A percentile compares a stretch with the other conserved stretches of the same genome.
Evolutionary conservation across 768 basidiomycete genomes (phyloP).

Genomic region (Pleurotus ostreatus): DNA sequence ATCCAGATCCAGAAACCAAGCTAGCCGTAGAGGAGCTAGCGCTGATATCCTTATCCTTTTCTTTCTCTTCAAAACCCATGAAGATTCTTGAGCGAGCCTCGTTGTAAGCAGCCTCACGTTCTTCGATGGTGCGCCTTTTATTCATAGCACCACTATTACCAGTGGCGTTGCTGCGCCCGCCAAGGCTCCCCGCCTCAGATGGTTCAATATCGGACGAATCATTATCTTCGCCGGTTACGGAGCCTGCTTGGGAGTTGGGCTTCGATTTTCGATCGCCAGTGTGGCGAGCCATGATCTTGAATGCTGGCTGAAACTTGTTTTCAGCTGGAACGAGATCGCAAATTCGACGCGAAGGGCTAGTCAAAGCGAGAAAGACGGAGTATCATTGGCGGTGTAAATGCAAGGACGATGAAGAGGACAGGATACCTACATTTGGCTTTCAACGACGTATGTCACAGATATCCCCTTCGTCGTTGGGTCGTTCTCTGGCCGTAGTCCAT

Average conservation of each 20-base stretch:
- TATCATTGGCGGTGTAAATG: slow-evolving; percentile 9
- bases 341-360: slow-evolving; percentile 66
- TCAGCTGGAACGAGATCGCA: slow-evolving; percentile 78
- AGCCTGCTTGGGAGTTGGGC: slow-evolving; percentile 68
- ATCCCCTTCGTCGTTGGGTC: slow-evolving; percentile 65
- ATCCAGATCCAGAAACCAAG: slow-evolving; percentile 64
- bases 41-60: slow-evolving; percentile 68
- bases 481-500: slow-evolving; percentile 67
- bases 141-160: slow-evolving; percentile 49
- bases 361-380: slow-evolving; percentile 15
- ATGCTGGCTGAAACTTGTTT: slow-evolving; percentile 59
- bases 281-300: slow-evolving; percentile 83
- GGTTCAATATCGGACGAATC: slow-evolving; percentile 78
- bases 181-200: slow-evolving; percentile 75
- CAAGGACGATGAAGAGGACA: slow-evolving; percentile 10
- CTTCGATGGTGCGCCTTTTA: slow-evolving; percentile 75
- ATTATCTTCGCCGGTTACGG: slow-evolving; percentile 69
- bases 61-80: slow-evolving; percentile 76
- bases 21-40: slow-evolving; percentile 75
- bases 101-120: slow-evolving; percentile 87
- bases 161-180: slow-evolving; percentile 62
- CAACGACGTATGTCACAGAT: slow-evolving; percentile 47
- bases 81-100: slow-evolving; percentile 85
- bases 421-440: slow-evolving; percentile 70
- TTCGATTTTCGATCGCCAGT: slow-evolving; percentile 49